phyloP scores from a whole-genome alignment of 2,329 filamentous ascomycete genomes.

The Aspergillus caelatus region DNA sequence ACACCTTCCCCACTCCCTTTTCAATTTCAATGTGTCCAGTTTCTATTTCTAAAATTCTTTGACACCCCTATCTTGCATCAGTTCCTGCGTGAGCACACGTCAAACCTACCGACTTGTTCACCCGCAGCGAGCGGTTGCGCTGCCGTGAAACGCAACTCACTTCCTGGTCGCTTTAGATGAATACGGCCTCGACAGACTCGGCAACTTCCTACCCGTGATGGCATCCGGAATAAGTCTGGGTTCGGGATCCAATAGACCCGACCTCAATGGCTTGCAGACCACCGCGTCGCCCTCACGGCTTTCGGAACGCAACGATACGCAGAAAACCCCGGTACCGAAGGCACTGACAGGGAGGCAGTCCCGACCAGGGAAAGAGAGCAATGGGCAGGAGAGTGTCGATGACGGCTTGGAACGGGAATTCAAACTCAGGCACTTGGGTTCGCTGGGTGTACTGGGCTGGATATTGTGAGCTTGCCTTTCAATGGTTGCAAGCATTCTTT shows the following conservation, averaged over 20 bases:
- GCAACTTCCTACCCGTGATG: constrained; percentile 11
- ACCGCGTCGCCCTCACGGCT: constrained; percentile 12
- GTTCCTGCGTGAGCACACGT: not conserved
- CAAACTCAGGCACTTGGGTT: constrained; percentile 40
- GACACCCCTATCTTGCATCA: constrained; percentile 2
- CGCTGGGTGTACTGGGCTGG: constrained; percentile 43
- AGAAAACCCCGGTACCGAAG: constrained; percentile 15
- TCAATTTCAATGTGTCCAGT: constrained; percentile 18
- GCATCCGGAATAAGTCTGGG: constrained; percentile 13
- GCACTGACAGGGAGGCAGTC: constrained; percentile 15
- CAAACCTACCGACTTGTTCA: not conserved
- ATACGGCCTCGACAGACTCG: constrained; percentile 1
- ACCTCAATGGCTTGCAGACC: constrained; percentile 11
- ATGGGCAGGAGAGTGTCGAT: constrained; percentile 29
- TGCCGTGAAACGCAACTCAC: not conserved
- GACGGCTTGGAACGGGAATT: constrained; percentile 41
- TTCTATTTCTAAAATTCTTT: not conserved
- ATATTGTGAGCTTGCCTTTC: constrained; percentile 38
- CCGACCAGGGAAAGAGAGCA: constrained; percentile 27
- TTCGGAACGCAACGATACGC: constrained; percentile 15
- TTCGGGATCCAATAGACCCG: constrained; percentile 9
- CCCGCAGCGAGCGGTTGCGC: constrained; percentile 6
- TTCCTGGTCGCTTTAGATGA: constrained; percentile 11
- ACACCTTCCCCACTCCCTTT: constrained; percentile 10
- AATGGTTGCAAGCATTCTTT: not conserved